These are phyloP conservation scores for Podospora didyma DNA, from an alignment of 495 filamentous ascomycete species.

Conservation along the genomic window DNA sequence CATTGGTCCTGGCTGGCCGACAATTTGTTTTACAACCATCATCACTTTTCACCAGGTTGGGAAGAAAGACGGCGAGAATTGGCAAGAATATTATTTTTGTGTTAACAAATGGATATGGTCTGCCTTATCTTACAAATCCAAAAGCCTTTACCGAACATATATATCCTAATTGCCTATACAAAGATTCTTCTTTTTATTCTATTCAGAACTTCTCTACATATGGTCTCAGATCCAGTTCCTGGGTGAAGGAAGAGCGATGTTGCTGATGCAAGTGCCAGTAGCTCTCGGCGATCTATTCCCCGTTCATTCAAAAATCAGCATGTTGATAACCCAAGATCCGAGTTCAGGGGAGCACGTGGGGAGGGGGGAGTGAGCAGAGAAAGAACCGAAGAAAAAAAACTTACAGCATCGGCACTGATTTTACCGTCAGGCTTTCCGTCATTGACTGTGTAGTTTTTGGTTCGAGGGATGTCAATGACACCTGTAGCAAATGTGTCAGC, in stretches of 20 bases:
- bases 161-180: background rate
- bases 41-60: background rate
- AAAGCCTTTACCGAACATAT: background rate
- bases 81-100: background rate
- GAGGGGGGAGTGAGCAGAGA: background rate
- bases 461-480: constrained; percentile 78
- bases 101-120: background rate
- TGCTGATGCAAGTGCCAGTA: constrained; percentile 92
- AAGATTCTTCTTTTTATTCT: no score
- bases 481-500: no score
- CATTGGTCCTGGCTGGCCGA: background rate
- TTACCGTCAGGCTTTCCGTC: constrained; percentile 63
- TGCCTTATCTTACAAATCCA: background rate
- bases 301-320: constrained; percentile 14
- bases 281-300: constrained; percentile 70
- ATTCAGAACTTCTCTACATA: constrained; percentile 68
- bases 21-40: background rate
- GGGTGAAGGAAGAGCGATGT: constrained; percentile 73
- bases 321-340: constrained; percentile 4
- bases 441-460: constrained; percentile 57
- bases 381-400: constrained; percentile 26
- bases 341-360: background rate
- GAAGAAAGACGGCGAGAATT: background rate
- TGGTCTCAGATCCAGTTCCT: constrained; percentile 79
- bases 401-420: constrained; percentile 74